Evolutionary conservation across 345 rosid genomes (phyloP), one percentile per base, ranked within the genome.

Genomic region (Camelina sativa): DNA sequence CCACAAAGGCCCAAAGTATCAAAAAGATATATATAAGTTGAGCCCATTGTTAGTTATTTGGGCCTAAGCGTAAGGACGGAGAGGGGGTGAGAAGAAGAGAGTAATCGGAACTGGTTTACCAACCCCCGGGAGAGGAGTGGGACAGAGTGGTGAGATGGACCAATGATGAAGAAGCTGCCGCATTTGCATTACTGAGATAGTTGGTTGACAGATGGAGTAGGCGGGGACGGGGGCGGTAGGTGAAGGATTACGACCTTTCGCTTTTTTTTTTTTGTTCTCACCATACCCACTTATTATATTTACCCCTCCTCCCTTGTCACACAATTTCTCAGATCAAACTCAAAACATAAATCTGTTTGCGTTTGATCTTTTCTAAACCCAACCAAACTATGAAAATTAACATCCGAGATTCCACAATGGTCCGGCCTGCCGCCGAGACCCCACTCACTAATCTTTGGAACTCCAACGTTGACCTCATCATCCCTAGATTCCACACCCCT

Each of bases 401-500:
- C 56, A 91, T 90, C 77, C 85, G 81, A 57, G 89, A 86, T 54
- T 90, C 97, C 3, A 80, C 89, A 19, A 62, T 94, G 86, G 97
- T 94, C 77, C 69, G 53, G 43, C 97, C 97, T 38, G 89, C 95
- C 41, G 79, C 65, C 73, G 90, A 83, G 80, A 89, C 91, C 4
- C 96, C 96, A 1, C 51, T 11, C 41, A 48, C 68, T 19, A 80
- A 68, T 53, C 82, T 94, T 17, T 94, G 98, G 98, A 94, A 91
- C 81, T 70, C 97, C 15, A 94, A 91, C 79, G 91, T 93, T 8
- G 98, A 93, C 82, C 78, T 93, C 20, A 94, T 93, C 13, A 92
- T 89, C 20, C 98, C 96, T 15, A 83, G 96, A 52, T 88, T 93
- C 81, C 98, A 93, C 77, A 91, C 97, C 25, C 96, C 96, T 0